Evolutionary conservation across 2,329 filamentous ascomycete species (phyloP), one percentile per base, ranked within the genome.

Genomic region (Xylariaceae sp.): DNA sequence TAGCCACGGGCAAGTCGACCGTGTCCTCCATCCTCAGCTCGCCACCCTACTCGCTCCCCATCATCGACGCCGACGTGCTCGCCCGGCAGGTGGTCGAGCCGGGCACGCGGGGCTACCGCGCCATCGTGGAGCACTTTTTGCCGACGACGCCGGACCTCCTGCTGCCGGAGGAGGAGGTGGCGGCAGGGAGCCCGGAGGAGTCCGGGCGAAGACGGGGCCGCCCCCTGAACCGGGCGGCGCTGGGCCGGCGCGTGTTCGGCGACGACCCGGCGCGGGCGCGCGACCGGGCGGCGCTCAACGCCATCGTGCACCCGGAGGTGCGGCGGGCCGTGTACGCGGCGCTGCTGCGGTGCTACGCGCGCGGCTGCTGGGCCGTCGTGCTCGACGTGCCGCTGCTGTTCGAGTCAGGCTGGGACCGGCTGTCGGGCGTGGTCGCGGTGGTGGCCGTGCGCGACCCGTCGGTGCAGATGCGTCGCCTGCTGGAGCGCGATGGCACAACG

Each of bases 1-100:
- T 98, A 56, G 92, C 92, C 40, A 98, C 92, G 5, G 92, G 92
- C 58, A 98, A 98, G 74, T 94, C 90, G 29, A 98, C 90, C 46
- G 88, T 95, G 35, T 94, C 92, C 18, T 70, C 73, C 24, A 73
- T 94, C 48, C 83, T 98, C 50, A 77, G 83, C 32, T 70, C 76
- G 4, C 68, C 84, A 5, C 92, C 90, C 0, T 84, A 95, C 68
- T 81, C 76, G 40, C 74, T 98, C 41, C 89, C 92, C 51, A 74
- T 98, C 49, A 81, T 98, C 65, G 92, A 98, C 56, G 90, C 92
- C 55, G 92, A 98, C 65, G 64, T 93, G 36, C 73, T 96, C 40
- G 90, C 92, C 30, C 88, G 90, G 49, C 75, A 92, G 58, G 92
- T 96, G 39, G 90, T 98, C 57, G 87, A 94, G 58, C 92, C 92